phyloP scores from a whole-genome alignment of 495 filamentous ascomycete genomes.

The Xylaria cubensis region DNA sequence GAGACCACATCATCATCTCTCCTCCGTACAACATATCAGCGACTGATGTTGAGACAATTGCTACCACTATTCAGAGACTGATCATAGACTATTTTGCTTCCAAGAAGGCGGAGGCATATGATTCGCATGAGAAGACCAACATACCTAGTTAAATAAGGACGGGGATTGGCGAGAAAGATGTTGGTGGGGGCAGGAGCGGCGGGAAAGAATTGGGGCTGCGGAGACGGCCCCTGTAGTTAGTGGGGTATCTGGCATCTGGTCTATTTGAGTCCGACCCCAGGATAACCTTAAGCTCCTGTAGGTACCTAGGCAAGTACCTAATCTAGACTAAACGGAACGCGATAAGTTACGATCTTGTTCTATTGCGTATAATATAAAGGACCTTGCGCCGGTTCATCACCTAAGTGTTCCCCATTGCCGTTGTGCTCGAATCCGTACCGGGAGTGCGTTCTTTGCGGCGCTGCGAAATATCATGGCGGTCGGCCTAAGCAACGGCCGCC shows the following conservation, averaged over 20 bases:
- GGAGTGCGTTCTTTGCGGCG: neutral
- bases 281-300: neutral
- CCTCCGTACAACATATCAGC: conserved; percentile 74
- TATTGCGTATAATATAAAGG: neutral
- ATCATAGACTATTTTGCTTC: conserved; percentile 43
- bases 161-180: neutral
- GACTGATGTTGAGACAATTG: conserved; percentile 67
- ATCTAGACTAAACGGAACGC: neutral
- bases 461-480: conserved; percentile 48
- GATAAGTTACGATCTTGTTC: neutral
- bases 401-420: neutral
- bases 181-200: neutral
- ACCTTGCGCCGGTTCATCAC: neutral
- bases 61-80: conserved; percentile 47
- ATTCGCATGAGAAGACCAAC: neutral
- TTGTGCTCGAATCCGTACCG: neutral
- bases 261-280: neutral
- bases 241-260: neutral
- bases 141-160: neutral
- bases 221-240: neutral
- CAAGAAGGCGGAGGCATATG: neutral
- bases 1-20: conserved; percentile 78
- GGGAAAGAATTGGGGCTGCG: neutral
- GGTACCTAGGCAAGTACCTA: neutral
- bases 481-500: conserved; percentile 52